phyloP scores from a whole-genome alignment of 805 yeast species.

The Sugiyamaella americana region DNA sequence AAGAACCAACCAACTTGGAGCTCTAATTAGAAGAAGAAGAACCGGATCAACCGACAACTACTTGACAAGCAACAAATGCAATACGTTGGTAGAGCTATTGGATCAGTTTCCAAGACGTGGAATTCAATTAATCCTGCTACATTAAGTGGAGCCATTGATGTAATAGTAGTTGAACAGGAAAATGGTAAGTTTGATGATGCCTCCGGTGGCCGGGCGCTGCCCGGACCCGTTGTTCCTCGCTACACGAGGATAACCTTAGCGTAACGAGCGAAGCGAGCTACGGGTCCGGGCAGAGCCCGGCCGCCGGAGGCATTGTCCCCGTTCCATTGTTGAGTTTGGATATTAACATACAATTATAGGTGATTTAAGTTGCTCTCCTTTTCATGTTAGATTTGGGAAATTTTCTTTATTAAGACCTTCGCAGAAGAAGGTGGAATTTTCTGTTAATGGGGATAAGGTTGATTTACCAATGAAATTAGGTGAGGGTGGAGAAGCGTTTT shows the following conservation, averaged over 20 bases:
- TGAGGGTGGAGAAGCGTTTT: conserved; percentile 97
- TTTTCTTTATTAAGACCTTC: conserved; percentile 89
- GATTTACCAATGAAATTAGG: conserved; percentile 93
- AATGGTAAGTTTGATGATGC: conserved; percentile 41
- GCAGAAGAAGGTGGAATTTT: conserved; percentile 86
- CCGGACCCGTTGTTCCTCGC: too few relatives aligned
- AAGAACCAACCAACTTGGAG: too few relatives aligned
- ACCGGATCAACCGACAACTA: too few relatives aligned
- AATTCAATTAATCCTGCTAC: conserved; percentile 95
- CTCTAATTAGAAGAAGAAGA: too few relatives aligned
- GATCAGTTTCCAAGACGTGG: conserved; percentile 95
- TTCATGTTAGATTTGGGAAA: conserved; percentile 94
- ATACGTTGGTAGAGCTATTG: conserved; percentile 93
- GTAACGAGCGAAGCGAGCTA: too few relatives aligned
- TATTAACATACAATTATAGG: too few relatives aligned
- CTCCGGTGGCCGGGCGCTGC: too few relatives aligned
- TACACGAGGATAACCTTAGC: neutral
- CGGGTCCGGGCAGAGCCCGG: too few relatives aligned
- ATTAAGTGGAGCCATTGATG: conserved; percentile 93
- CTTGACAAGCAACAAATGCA: conserved; percentile 80
- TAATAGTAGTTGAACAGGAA: conserved; percentile 87
- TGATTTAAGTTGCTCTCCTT: conserved; percentile 82
- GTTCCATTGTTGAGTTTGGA: neutral
- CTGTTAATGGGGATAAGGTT: conserved; percentile 74
- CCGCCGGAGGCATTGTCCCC: neutral